Conservation (phyloP, 176 grass and related monocot species). For the Secale cereale region DNA sequence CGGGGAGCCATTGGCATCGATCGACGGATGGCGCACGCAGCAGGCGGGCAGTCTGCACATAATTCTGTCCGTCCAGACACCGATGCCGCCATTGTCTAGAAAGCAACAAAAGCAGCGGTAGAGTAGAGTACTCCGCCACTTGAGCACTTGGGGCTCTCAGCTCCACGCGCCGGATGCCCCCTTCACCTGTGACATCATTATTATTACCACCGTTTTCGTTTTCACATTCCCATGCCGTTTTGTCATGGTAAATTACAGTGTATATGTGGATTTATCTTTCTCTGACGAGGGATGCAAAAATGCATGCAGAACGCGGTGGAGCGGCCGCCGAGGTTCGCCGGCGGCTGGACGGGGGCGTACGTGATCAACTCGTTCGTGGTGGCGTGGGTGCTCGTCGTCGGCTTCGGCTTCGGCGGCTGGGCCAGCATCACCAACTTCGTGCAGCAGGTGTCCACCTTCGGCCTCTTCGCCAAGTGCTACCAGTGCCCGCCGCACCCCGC, state of each 20-base stretch:
- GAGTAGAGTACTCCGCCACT: neutral
- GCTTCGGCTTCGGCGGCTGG: slow-evolving; percentile 94
- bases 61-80: slow-evolving; percentile 17
- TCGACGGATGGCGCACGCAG: neutral
- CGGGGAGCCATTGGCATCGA: slow-evolving; percentile 27
- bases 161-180: neutral
- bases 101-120: slow-evolving; percentile 25
- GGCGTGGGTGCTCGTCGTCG: slow-evolving; percentile 92
- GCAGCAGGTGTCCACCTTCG: slow-evolving; percentile 72
- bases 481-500: slow-evolving; percentile 59
- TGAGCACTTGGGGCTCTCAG: neutral
- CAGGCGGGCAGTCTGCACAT: slow-evolving; percentile 14
- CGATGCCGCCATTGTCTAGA: slow-evolving; percentile 30
- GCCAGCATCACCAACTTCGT: slow-evolving; percentile 97
- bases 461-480: slow-evolving; percentile 95
- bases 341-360: slow-evolving; percentile 79
- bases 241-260: no score
- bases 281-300: neutral
- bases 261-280: no score
- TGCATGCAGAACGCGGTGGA: slow-evolving; percentile 94
- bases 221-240: no score
- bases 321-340: slow-evolving; percentile 56
- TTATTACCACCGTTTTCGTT: neutral
- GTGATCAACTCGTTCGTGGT: slow-evolving; percentile 92
- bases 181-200: neutral